Percentiles rank a stretch among this genome's conserved stretches.
Conservation (phyloP, 1,284 basidiomycete genomes). For the Sanghuangporus weigelae region DNA sequence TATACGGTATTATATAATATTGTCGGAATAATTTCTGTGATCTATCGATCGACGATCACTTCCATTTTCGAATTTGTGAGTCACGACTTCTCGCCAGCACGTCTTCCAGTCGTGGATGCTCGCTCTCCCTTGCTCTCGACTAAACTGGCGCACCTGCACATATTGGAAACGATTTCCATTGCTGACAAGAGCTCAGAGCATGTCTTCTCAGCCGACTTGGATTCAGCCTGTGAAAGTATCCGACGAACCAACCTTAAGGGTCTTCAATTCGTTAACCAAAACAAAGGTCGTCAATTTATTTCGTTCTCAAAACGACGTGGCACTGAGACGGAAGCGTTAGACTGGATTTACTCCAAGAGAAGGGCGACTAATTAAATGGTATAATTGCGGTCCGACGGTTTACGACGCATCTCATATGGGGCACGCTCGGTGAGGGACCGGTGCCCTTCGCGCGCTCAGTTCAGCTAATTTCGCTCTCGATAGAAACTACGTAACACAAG, state of each 20-base stretch:
- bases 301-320: neutral
- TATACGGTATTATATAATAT: neutral
- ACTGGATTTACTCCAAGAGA: conserved; percentile 80
- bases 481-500: conserved; percentile 98
- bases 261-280: conserved; percentile 94
- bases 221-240: neutral
- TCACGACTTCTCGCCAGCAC: neutral
- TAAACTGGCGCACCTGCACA: neutral
- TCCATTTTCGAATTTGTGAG: conserved; percentile 3
- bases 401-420: conserved; percentile 99
- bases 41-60: neutral
- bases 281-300: conserved; percentile 52
- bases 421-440: conserved; percentile 76
- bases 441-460: neutral
- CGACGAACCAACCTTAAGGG: conserved; percentile 66
- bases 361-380: conserved; percentile 94
- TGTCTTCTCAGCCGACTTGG: conserved; percentile 53
- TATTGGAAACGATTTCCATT: neutral
- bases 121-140: conserved; percentile 1
- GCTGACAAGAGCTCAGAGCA: conserved; percentile 18
- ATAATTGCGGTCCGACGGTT: conserved; percentile 99
- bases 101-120: conserved; percentile 2
- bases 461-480: neutral
- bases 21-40: neutral
- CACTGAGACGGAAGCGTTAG: conserved; percentile 32